These are phyloP conservation scores for Fusarium annulatum DNA, from an alignment of 2,329 filamentous ascomycete genomes.

Conservation along the genomic window DNA sequence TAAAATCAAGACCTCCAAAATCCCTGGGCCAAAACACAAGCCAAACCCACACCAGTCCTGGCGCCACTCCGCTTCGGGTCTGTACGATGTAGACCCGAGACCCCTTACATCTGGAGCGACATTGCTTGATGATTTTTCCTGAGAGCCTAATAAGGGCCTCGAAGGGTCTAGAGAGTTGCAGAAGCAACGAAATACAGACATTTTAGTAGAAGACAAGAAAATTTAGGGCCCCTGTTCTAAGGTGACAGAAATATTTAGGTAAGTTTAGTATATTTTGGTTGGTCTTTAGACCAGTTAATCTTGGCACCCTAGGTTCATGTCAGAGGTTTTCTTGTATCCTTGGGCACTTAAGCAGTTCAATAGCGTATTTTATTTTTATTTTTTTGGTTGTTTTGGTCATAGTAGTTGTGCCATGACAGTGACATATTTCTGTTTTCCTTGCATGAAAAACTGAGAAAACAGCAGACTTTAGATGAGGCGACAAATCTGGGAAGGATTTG, in stretches of 20 bases:
- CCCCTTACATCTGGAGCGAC: slow-evolving; percentile 1
- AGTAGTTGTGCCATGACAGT: not conserved
- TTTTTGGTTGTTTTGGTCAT: not conserved
- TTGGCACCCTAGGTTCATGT: not conserved
- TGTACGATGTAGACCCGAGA: not conserved
- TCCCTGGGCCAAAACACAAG: not conserved
- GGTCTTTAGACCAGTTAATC: not conserved
- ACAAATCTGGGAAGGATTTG: not conserved
- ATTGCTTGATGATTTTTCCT: slow-evolving; percentile 5
- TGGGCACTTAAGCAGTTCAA: not conserved
- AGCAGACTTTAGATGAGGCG: not conserved
- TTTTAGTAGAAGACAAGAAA: not conserved
- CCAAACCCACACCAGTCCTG: slow-evolving; percentile 11
- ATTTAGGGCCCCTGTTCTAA: not conserved
- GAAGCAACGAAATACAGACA: not conserved
- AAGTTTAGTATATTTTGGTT: not conserved
- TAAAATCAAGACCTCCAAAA: not conserved
- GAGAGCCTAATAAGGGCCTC: slow-evolving; percentile 3
- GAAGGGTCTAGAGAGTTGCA: slow-evolving; percentile 8
- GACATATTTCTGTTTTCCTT: not conserved
- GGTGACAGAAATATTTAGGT: not conserved
- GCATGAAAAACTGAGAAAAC: not conserved
- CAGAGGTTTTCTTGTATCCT: not conserved
- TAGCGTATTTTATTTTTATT: not conserved
- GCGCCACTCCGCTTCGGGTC: slow-evolving; percentile 7